Base-by-base conservation (phyloP, 768 basidiomycete genomes). In the Boletus sp. region DNA sequence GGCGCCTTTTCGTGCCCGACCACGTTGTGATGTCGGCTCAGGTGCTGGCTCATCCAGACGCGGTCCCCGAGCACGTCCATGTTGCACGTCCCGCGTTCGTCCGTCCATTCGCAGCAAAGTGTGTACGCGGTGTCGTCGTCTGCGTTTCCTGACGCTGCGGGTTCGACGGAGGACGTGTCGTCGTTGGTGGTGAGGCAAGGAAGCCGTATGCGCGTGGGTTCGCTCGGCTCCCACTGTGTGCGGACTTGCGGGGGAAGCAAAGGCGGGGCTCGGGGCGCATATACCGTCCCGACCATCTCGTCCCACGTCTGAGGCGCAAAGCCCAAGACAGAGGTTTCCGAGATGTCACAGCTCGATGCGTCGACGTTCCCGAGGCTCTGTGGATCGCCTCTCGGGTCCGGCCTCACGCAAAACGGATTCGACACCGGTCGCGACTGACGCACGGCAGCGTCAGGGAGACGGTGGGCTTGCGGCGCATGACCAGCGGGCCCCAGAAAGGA, bases 21-120 rank as follows among this genome's bases (percentile, higher is more conserved):
- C 5, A 69, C 54, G 32, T 57, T 41, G 28, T 69, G 68, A 5
- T 28, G 24, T 8, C 58, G 54, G 40, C 60, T 52, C 29, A 71
- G 59, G 45, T 71, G 68, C 9, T 60, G 50, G 50, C 60, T 64
- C 60, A 69, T 64, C 58, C 65, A 64, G 8, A 64, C 58, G n/a
- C 55, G 51, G 40, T 67, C 60, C 3, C 53, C 58, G 28, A 50
- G 29, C 17, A 67, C 47, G 32, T 46, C 18, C 62, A 64, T 69
- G 47, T 67, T 61, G 28, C 69, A 69, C 6, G 11, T 55, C 1
- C 64, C 62, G 15, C 37, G 47, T 37, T 64, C 46, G 42, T 67
- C 62, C 8, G 54, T 64, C 67, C 67, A 69, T 40, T 69, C 58
- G 9, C 67, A 71, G 20, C 48, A 33, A 17, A 50, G 45, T 10